These are phyloP conservation scores for Sparassis latifolia DNA, from an alignment of 1,284 basidiomycete species.

Conservation along the genomic window DNA sequence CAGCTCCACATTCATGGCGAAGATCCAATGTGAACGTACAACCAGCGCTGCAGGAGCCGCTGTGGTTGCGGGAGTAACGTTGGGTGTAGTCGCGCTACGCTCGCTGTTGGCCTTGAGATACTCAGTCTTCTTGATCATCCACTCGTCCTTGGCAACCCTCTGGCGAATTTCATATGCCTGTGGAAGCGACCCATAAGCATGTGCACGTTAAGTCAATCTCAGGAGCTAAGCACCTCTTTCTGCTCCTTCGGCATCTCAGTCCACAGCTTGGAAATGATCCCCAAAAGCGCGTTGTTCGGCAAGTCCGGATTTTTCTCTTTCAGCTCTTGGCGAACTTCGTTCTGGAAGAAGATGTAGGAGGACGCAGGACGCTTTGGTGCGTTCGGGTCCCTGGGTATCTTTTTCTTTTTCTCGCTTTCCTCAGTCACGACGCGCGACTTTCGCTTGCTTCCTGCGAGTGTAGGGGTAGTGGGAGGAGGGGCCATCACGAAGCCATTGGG, in stretches of 20 bases:
- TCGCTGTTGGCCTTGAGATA: constrained; percentile 9
- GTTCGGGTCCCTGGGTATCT: constrained; percentile 81
- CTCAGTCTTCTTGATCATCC: constrained; percentile 26
- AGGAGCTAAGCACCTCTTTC: constrained; percentile 55
- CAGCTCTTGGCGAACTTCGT: constrained; percentile 75
- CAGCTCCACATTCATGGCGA: too few species aligned
- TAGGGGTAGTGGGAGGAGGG: constrained; percentile 18
- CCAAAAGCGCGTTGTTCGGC: constrained; percentile 68
- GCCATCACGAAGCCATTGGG: constrained; percentile 18
- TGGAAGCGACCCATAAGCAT: background rate
- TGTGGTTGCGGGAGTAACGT: too few species aligned
- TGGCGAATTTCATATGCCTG: constrained; percentile 33
- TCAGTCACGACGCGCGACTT: constrained; percentile 37
- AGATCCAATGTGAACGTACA: too few species aligned
- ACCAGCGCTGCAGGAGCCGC: too few species aligned
- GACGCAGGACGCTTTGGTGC: constrained; percentile 93
- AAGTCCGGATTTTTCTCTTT: constrained; percentile 61
- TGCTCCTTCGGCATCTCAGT: constrained; percentile 55
- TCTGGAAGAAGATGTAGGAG: constrained; percentile 95
- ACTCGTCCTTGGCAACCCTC: constrained; percentile 30
- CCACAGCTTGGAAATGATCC: constrained; percentile 75
- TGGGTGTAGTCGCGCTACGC: too few species aligned
- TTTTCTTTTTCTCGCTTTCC: constrained; percentile 42
- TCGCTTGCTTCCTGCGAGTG: constrained; percentile 38
- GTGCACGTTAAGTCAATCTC: background rate